Conservation (phyloP, 2,329 filamentous ascomycete species). For the Ampelomyces quisqualis region DNA sequence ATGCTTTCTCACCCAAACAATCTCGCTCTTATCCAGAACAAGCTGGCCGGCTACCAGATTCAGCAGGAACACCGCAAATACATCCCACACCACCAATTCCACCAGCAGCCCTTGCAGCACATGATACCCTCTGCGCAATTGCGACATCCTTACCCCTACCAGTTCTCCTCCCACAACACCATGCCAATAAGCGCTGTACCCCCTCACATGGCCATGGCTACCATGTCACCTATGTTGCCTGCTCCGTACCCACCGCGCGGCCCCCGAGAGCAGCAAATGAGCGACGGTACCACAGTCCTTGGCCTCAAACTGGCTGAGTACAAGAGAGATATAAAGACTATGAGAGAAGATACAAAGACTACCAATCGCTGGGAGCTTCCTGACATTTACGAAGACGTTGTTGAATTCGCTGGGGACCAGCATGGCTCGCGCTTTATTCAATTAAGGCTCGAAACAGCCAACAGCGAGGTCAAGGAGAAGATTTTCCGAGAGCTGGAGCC, state of each 20-base stretch:
- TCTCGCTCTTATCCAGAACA: constrained; percentile 51
- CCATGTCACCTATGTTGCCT: constrained; percentile 41
- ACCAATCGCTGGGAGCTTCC: constrained; percentile 79
- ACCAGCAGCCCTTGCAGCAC: constrained; percentile 36
- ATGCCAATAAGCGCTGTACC: constrained; percentile 39
- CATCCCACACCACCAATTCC: constrained; percentile 34
- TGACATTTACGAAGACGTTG: constrained; percentile 83
- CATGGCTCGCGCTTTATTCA: constrained; percentile 96
- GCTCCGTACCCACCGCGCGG: constrained; percentile 45
- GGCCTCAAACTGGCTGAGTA: constrained; percentile 80
- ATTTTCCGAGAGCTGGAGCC: constrained; percentile 84
- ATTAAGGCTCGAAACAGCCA: constrained; percentile 84
- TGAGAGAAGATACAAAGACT: too few relatives aligned
- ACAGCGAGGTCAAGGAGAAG: constrained; percentile 91
- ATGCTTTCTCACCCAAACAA: constrained; percentile 48
- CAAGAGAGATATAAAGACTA: constrained; percentile 70
- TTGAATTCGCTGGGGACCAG: constrained; percentile 95
- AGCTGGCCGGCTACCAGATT: constrained; percentile 51
- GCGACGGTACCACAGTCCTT: constrained; percentile 58
- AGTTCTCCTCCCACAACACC: constrained; percentile 41
- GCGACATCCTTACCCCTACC: constrained; percentile 38
- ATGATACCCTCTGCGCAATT: constrained; percentile 42
- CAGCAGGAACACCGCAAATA: constrained; percentile 43
- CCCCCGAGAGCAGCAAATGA: constrained; percentile 55
- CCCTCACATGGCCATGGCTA: constrained; percentile 38